phyloP scores from a whole-genome alignment of 2,329 filamentous ascomycete species.

The Stenocarpella maydis region DNA sequence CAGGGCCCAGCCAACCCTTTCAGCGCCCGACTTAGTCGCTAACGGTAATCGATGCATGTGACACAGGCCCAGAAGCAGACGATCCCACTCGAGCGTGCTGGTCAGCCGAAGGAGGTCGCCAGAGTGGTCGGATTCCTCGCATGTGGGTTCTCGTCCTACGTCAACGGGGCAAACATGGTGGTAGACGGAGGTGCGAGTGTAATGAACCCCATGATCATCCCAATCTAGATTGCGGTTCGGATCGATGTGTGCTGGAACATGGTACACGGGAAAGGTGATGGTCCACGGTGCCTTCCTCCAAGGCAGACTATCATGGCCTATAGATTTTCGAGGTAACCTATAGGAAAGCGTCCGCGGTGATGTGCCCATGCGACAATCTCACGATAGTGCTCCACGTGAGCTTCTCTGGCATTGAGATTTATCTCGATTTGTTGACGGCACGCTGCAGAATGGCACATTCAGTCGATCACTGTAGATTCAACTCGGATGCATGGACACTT shows the following conservation, averaged over 20 bases:
- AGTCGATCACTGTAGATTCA: neutral
- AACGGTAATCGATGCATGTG: neutral
- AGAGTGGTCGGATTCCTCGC: slow-evolving; percentile 69
- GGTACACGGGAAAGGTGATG: neutral
- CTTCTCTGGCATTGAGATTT: neutral
- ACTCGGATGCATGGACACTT: neutral
- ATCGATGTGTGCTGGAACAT: neutral
- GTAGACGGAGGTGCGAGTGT: slow-evolving; percentile 64
- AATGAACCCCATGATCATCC: slow-evolving; percentile 34
- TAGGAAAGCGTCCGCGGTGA: neutral
- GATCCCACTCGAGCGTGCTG: slow-evolving; percentile 66
- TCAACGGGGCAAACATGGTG: slow-evolving; percentile 68
- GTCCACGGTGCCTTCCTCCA: no score
- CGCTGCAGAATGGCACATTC: neutral
- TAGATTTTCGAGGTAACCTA: neutral
- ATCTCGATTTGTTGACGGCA: no score
- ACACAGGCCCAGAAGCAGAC: slow-evolving; percentile 53
- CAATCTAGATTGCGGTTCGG: slow-evolving; percentile 8
- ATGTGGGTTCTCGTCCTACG: slow-evolving; percentile 68
- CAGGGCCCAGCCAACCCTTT: slow-evolving; percentile 12
- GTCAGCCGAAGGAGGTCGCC: slow-evolving; percentile 65
- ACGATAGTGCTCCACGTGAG: neutral
- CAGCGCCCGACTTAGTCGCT: neutral
- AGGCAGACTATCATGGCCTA: no score
- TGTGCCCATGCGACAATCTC: neutral